These are phyloP conservation scores for Colletotrichum tanaceti DNA, from an alignment of 2,329 filamentous ascomycete genomes.

Conservation along the genomic window DNA sequence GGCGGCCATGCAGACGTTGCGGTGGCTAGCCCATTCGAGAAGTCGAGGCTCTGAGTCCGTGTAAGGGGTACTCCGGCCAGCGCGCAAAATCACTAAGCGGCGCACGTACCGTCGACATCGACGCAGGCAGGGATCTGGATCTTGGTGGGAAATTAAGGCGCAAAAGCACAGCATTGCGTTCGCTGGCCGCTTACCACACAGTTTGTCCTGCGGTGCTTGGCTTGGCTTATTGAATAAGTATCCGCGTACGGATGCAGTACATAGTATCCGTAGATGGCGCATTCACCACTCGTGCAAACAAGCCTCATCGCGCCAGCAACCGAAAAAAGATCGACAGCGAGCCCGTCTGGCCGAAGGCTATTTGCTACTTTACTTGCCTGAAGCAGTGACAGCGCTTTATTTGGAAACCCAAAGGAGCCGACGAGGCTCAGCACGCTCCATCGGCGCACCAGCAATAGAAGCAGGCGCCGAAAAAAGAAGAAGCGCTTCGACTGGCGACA, in stretches of 20 bases:
- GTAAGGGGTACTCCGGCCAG: background rate
- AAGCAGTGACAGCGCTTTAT: constrained; percentile 38
- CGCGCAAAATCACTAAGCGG: fast-evolving
- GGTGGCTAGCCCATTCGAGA: constrained; percentile 11
- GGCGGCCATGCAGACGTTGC: constrained; percentile 3
- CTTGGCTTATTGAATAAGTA: constrained; percentile 14
- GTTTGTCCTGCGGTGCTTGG: constrained; percentile 7
- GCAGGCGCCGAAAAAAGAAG: constrained; percentile 1
- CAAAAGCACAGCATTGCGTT: constrained; percentile 39
- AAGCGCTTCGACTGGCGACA: background rate
- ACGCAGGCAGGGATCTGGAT: constrained; percentile 22
- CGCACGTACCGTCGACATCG: background rate
- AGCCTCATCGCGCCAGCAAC: constrained; percentile 36
- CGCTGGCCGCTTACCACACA: constrained; percentile 20
- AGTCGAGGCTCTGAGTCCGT: background rate
- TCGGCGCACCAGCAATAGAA: constrained; percentile 19
- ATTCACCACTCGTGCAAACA: constrained; percentile 25
- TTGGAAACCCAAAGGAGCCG: constrained; percentile 12
- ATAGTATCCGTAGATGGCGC: background rate
- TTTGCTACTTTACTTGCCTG: constrained; percentile 25
- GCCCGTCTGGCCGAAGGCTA: constrained; percentile 5
- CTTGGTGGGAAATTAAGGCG: constrained; percentile 40
- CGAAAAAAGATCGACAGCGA: constrained; percentile 27
- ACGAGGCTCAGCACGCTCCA: constrained; percentile 6
- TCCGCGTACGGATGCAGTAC: no score